These are phyloP conservation scores for Coemansia aciculifera DNA, from an alignment of 192 early-diverging fungal genomes.

Conservation along the genomic window DNA sequence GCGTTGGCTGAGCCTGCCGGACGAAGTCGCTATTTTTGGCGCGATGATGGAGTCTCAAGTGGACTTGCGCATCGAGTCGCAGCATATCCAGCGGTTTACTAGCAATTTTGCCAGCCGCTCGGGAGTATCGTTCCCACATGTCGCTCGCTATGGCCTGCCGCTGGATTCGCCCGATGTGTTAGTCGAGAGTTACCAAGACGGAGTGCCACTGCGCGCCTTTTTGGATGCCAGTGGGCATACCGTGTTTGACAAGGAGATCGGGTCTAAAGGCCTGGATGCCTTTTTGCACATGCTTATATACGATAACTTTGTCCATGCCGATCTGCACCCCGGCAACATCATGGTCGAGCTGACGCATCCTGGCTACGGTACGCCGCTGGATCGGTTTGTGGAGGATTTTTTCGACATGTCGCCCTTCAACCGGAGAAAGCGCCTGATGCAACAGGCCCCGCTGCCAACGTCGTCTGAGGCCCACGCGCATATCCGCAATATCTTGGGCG, in stretches of 20 bases:
- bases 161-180: conserved; percentile 64
- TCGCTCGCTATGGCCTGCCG: conserved; percentile 27
- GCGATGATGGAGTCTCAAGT: conserved; percentile 90
- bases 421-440: conserved; percentile 6
- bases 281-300: conserved; percentile 90
- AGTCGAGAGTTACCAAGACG: conserved; percentile 82
- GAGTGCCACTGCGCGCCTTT: conserved; percentile 74
- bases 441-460: conserved; percentile 17
- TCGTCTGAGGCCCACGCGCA: conserved; percentile 32
- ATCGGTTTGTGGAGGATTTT: conserved; percentile 50
- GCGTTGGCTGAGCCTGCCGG: conserved; percentile 83
- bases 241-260: conserved; percentile 73
- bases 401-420: conserved; percentile 55
- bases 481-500: conserved; percentile 23
- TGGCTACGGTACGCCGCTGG: conserved; percentile 56
- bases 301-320: conserved; percentile 94
- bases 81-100: conserved; percentile 67
- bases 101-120: conserved; percentile 58
- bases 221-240: conserved; percentile 62
- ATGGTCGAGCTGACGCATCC: conserved; percentile 77
- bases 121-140: conserved; percentile 66
- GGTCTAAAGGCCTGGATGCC: conserved; percentile 77
- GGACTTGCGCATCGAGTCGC: conserved; percentile 78
- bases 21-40: conserved; percentile 88
- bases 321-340: conserved; percentile 95